phyloP scores from a whole-genome alignment of 805 yeast genomes.

The Ogataea paraovalis region DNA sequence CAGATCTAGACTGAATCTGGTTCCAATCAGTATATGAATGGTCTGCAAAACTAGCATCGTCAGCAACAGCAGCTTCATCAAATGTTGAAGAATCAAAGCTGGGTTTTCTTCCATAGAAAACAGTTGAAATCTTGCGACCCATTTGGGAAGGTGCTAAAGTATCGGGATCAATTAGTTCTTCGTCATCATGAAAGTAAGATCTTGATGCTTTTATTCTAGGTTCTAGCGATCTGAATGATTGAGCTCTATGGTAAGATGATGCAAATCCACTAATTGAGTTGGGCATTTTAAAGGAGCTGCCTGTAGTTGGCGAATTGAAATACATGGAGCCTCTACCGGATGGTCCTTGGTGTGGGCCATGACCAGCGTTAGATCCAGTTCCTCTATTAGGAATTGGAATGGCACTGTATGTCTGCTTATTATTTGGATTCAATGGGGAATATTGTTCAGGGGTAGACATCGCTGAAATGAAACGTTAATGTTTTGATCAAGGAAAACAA shows the following conservation, averaged over 20 bases:
- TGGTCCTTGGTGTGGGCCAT: background rate
- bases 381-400: constrained; percentile 25
- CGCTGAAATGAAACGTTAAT: too few species aligned
- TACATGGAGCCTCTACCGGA: constrained; percentile 7
- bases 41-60: constrained; percentile 40
- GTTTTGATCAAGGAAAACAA: too few species aligned
- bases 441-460: constrained; percentile 6
- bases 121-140: constrained; percentile 63
- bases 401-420: constrained; percentile 11
- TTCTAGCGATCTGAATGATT: constrained; percentile 55
- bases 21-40: constrained; percentile 27
- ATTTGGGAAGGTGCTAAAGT: constrained; percentile 60
- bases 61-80: constrained; percentile 35
- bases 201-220: constrained; percentile 55
- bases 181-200: constrained; percentile 60
- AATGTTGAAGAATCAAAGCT: constrained; percentile 21
- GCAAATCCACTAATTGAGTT: constrained; percentile 78
- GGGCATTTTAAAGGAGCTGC: constrained; percentile 56
- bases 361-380: constrained; percentile 10
- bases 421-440: constrained; percentile 6
- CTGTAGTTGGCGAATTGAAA: constrained; percentile 35
- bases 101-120: constrained; percentile 28
- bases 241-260: constrained; percentile 74
- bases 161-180: constrained; percentile 65
- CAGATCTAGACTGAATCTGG: constrained; percentile 18